Percentiles rank a stretch among this genome's conserved stretches.
These are phyloP conservation scores for Leucocoprinus gongylophorus DNA, from an alignment of 1,284 basidiomycete genomes.

Conservation along the genomic window DNA sequence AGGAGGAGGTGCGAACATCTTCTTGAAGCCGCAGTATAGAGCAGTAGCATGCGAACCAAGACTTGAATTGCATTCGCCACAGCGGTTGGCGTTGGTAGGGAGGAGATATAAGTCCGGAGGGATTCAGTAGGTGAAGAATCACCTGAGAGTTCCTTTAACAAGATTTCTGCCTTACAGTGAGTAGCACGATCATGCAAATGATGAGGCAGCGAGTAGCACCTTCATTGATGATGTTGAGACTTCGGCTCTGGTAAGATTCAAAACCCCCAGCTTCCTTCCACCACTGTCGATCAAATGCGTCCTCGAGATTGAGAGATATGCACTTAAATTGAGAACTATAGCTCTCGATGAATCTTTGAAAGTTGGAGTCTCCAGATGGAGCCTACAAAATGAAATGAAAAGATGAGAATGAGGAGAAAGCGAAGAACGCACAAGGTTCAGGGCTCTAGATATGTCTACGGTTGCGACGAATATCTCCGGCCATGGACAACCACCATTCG, in stretches of 20 bases:
- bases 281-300: slow-evolving; percentile 67
- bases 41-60: slow-evolving; percentile 64
- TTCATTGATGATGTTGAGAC: slow-evolving; percentile 45
- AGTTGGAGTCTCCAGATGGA: not conserved
- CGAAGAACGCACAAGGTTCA: not conserved
- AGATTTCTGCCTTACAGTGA: slow-evolving; percentile 15
- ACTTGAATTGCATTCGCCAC: slow-evolving; percentile 55
- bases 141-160: slow-evolving; percentile 20
- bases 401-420: not conserved
- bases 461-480: slow-evolving; percentile 29
- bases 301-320: slow-evolving; percentile 54
- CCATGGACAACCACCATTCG: slow-evolving; percentile 20
- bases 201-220: slow-evolving; percentile 30
- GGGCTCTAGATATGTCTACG: slow-evolving; percentile 54
- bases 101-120: slow-evolving; percentile 55
- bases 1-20: slow-evolving; percentile 69
- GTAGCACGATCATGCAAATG: not conserved
- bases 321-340: slow-evolving; percentile 47
- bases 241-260: slow-evolving; percentile 15
- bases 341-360: slow-evolving; percentile 30
- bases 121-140: slow-evolving; percentile 36
- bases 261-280: slow-evolving; percentile 43
- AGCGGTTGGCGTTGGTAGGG: slow-evolving; percentile 75
- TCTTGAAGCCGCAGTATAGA: slow-evolving; percentile 53
- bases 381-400: not conserved